Base-by-base conservation (phyloP, 1,284 basidiomycete species). In the Limonomyces culmigenus region DNA sequence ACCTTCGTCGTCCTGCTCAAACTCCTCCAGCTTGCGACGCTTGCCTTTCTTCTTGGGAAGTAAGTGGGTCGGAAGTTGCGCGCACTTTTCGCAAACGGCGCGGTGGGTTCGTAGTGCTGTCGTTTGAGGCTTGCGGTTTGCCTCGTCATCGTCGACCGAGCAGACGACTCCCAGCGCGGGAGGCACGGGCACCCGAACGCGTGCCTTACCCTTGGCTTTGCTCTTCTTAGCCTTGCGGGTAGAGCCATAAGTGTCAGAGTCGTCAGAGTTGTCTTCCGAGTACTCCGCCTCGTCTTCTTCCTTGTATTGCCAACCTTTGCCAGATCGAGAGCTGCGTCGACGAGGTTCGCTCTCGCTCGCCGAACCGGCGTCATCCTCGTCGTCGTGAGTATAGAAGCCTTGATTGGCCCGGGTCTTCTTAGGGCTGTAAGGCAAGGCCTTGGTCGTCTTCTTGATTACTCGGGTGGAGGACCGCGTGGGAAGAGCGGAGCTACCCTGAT, bases 101-200 rank as follows among this genome's bases (percentile, higher is more conserved):
- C 79, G 65, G 52, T 86, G 81, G 6, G 55, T 56, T 16, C 68
- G 55, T 35, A 83, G 56, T n/a, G 62, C 45, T 8, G 55, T 63
- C 2, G 59, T 61, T 16, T 70, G 67, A 30, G 74, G 67, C 38
- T 77, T 72, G 4, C 67, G 66, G 45, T 78, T 74, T 35, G 65
- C 60, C 27, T 70, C 65, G 14, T 78, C 53, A 41, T 76, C 70
- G 1, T 47, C 59, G 16, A 80, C 58, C 21, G 59, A 49, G 34
- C 75, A 73, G 45, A 84, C 62, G 47, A 62, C 57, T 13, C 81
- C 80, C 49, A 83, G 83, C 2, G 68, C 70, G 37, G 77, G 70
- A 12, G 63, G 63, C 5, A 66, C 57, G 4, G 54, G 56, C 45
- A 59, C 62, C 14, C 60, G 63, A 38, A 46, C n/a, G n/a, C n/a